Evolutionary conservation across 2,329 filamentous ascomycete species (phyloP).

Genomic region (Ascochyta fabae): DNA sequence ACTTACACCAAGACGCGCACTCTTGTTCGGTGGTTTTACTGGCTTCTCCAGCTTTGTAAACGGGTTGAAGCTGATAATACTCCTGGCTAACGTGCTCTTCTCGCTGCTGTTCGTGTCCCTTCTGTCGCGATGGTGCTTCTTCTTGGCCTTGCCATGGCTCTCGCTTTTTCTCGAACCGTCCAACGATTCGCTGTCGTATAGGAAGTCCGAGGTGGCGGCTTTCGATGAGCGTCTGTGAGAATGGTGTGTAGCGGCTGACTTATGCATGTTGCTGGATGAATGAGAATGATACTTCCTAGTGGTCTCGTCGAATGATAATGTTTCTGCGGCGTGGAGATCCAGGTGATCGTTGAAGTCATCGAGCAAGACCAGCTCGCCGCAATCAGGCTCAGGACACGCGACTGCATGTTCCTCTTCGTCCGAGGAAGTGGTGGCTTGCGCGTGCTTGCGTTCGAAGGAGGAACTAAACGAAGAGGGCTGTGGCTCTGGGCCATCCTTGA

Average conservation of each 20-base stretch:
- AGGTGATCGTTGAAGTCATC: slow-evolving; percentile 56
- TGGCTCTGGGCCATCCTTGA: slow-evolving; percentile 40
- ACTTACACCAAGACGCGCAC: slow-evolving; percentile 46
- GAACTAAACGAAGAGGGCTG: slow-evolving; percentile 32
- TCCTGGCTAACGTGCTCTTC: slow-evolving; percentile 46
- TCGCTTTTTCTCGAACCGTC: slow-evolving; percentile 25
- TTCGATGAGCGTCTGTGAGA: slow-evolving; percentile 31
- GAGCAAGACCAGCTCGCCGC: slow-evolving; percentile 52
- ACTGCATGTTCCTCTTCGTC: slow-evolving; percentile 40
- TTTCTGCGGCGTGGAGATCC: slow-evolving; percentile 52
- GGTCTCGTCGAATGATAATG: slow-evolving; percentile 47
- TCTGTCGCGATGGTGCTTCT: slow-evolving; percentile 34
- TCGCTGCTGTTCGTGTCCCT: slow-evolving; percentile 39
- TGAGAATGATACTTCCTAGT: slow-evolving; percentile 44
- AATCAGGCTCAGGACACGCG: slow-evolving; percentile 52
- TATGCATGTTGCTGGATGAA: slow-evolving; percentile 42
- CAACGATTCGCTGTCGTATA: slow-evolving; percentile 5
- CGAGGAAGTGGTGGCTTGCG: slow-evolving; percentile 36
- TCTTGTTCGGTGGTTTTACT: slow-evolving; percentile 39
- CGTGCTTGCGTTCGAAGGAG: slow-evolving; percentile 26
- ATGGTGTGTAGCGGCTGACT: slow-evolving; percentile 25
- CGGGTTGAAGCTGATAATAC: slow-evolving; percentile 44
- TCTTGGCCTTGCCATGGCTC: slow-evolving; percentile 28
- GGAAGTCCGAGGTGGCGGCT: slow-evolving; percentile 9
- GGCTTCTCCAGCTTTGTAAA: slow-evolving; percentile 37